Evolutionary conservation across 73 alveolate genomes (phyloP).

Genomic region (Paramecium caudatum): DNA sequence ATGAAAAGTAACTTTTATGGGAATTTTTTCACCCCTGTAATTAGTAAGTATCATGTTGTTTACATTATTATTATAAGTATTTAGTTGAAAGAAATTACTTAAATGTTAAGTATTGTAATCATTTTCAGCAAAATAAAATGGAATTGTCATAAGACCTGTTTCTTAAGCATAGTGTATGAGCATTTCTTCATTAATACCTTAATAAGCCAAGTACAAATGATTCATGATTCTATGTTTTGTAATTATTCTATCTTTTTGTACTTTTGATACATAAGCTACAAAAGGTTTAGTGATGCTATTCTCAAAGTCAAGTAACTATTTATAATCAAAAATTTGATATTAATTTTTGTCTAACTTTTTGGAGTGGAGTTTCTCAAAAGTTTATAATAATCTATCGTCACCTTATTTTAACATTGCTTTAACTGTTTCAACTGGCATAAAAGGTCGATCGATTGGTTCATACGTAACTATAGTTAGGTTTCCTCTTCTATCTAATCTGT

Average conservation of each 20-base stretch:
- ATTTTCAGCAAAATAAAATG: neutral
- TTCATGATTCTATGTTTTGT: neutral
- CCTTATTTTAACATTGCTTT: neutral
- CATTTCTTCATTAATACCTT: neutral
- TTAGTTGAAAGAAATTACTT: constrained; percentile 9
- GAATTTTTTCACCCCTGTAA: neutral
- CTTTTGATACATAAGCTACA: constrained; percentile 11
- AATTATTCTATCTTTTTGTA: neutral
- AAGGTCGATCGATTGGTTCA: neutral
- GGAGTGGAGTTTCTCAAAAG: neutral
- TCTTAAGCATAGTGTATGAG: neutral
- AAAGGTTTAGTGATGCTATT: neutral
- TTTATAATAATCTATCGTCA: neutral
- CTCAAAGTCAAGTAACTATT: neutral
- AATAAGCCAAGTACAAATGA: neutral
- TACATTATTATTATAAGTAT: neutral
- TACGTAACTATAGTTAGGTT: neutral
- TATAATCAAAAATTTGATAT: neutral
- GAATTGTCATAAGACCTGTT: neutral
- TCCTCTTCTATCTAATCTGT: neutral
- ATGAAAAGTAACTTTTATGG: neutral
- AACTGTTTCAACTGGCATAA: neutral
- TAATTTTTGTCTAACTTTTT: constrained; percentile 1
- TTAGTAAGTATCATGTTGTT: neutral
- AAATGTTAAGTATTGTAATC: neutral